A percentile compares a stretch with the other conserved stretches of the same genome.
Evolutionary conservation across 768 basidiomycete species (phyloP).

Genomic region (Dioszegia aurantiaca): DNA sequence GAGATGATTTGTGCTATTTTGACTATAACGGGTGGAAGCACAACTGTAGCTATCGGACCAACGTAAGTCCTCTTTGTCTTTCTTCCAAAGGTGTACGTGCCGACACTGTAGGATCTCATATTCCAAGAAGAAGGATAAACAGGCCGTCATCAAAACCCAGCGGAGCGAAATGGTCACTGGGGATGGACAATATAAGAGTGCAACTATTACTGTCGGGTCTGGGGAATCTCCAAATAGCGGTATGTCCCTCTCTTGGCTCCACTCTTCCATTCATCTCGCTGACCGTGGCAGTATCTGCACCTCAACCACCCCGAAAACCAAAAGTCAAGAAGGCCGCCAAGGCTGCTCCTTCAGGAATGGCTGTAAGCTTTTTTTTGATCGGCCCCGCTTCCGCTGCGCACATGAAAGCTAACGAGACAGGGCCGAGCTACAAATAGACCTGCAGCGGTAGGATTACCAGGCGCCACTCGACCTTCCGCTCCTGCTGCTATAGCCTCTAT

Average conservation of each 20-base stretch:
- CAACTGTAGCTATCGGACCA: constrained; percentile 70
- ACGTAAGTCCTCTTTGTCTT: constrained; percentile 60
- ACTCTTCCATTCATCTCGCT: neutral
- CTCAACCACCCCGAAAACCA: constrained; percentile 80
- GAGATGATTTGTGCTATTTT: constrained; percentile 81
- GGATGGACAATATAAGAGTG: constrained; percentile 89
- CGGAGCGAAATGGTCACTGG: constrained; percentile 80
- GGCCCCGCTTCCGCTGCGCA: neutral
- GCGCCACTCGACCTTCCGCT: constrained; percentile 62
- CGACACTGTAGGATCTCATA: constrained; percentile 68
- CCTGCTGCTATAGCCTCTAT: constrained; percentile 58
- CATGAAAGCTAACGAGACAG: constrained; percentile 14
- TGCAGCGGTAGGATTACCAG: constrained; percentile 47
- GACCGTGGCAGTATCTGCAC: constrained; percentile 61
- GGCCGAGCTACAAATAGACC: constrained; percentile 55
- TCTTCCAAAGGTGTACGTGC: neutral
- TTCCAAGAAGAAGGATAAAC: constrained; percentile 95
- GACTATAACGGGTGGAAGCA: constrained; percentile 71
- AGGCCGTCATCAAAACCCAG: constrained; percentile 74
- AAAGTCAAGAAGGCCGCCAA: constrained; percentile 78
- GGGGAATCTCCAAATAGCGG: constrained; percentile 78
- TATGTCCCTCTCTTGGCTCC: constrained; percentile 13
- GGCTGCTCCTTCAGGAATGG: constrained; percentile 34
- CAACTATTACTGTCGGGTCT: constrained; percentile 78
- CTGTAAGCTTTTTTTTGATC: constrained; percentile 14